Percentiles rank a stretch among this genome's conserved stretches.
These are phyloP conservation scores for Neurospora sublineolata DNA, from an alignment of 495 filamentous ascomycete genomes.

Conservation along the genomic window DNA sequence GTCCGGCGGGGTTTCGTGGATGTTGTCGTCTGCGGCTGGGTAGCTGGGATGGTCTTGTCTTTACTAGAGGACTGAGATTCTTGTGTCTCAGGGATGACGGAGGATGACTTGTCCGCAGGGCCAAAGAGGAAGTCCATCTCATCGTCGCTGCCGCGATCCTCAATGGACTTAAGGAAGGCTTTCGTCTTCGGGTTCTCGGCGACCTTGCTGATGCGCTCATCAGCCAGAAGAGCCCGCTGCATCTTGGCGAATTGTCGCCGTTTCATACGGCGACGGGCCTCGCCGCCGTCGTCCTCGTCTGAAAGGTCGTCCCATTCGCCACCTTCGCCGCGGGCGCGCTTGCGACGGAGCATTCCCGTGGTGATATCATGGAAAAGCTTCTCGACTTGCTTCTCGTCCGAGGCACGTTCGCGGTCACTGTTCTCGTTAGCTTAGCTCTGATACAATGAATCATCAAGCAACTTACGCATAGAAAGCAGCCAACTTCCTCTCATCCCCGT, in stretches of 20 bases:
- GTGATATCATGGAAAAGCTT: slow-evolving; percentile 89
- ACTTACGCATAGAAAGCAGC: slow-evolving; percentile 86
- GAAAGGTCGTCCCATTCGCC: slow-evolving; percentile 69
- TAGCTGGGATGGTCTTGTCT: slow-evolving; percentile 31
- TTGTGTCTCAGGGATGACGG: slow-evolving; percentile 8
- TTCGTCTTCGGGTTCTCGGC: slow-evolving; percentile 81
- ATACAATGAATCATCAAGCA: too few relatives aligned
- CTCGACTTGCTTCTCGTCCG: slow-evolving; percentile 73
- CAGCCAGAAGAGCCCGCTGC: slow-evolving; percentile 78
- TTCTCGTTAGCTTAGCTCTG: slow-evolving; percentile 6
- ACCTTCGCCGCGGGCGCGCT: slow-evolving; percentile 36
- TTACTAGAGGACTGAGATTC: slow-evolving; percentile 28
- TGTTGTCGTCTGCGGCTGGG: slow-evolving; percentile 26
- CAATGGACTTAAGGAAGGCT: slow-evolving; percentile 82
- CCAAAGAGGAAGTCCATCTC: slow-evolving; percentile 64
- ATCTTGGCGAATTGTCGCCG: slow-evolving; percentile 82
- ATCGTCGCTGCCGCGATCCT: slow-evolving; percentile 70
- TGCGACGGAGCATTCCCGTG: slow-evolving; percentile 70
- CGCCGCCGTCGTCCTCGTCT: slow-evolving; percentile 75
- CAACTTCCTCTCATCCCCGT: slow-evolving; percentile 63
- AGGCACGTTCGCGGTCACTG: slow-evolving; percentile 53
- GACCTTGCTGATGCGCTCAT: slow-evolving; percentile 82
- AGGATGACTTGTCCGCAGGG: slow-evolving; percentile 28
- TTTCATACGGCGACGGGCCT: slow-evolving; percentile 68
- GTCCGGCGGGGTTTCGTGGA: slow-evolving; percentile 55